phyloP scores from a whole-genome alignment of 2,329 filamentous ascomycete genomes.

The Metarhizium album region DNA sequence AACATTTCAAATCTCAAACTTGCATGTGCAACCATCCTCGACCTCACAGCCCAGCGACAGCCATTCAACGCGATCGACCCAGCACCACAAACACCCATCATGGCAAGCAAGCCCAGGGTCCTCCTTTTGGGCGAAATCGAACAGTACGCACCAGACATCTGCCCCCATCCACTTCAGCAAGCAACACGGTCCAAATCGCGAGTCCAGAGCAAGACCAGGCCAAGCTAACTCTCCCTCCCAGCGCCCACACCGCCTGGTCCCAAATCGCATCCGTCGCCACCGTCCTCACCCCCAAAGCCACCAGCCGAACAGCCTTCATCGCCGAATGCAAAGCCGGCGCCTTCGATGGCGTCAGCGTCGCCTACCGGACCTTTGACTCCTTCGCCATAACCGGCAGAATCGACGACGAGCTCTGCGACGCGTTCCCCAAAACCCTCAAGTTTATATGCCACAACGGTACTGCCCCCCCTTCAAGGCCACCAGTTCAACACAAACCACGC shows the following conservation, averaged over 20 bases:
- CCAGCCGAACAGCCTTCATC: slow-evolving; percentile 56
- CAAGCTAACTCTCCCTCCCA: slow-evolving; percentile 19
- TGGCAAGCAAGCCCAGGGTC: slow-evolving; percentile 24
- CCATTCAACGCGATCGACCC: neutral
- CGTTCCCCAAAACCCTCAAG: slow-evolving; percentile 39
- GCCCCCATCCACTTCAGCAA: neutral
- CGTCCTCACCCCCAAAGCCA: slow-evolving; percentile 51
- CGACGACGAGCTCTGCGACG: slow-evolving; percentile 57
- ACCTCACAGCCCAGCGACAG: too few species aligned
- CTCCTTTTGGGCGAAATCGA: slow-evolving; percentile 28
- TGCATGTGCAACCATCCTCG: too few species aligned
- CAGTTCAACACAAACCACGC: neutral
- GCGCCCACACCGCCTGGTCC: slow-evolving; percentile 56
- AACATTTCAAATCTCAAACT: neutral
- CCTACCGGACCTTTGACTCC: slow-evolving; percentile 63
- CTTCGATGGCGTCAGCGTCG: slow-evolving; percentile 53
- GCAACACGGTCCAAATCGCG: neutral
- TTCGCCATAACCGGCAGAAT: slow-evolving; percentile 54
- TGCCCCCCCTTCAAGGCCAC: slow-evolving; percentile 8
- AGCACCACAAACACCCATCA: slow-evolving; percentile 6
- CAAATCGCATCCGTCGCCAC: slow-evolving; percentile 51
- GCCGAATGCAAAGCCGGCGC: slow-evolving; percentile 53
- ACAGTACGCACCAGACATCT: slow-evolving; percentile 20
- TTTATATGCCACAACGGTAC: slow-evolving; percentile 52
- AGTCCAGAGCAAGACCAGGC: neutral